A percentile compares a stretch with the other conserved stretches of the same genome.
phyloP scores from a whole-genome alignment of 805 yeast species.

The Clavispora phyllophila region DNA sequence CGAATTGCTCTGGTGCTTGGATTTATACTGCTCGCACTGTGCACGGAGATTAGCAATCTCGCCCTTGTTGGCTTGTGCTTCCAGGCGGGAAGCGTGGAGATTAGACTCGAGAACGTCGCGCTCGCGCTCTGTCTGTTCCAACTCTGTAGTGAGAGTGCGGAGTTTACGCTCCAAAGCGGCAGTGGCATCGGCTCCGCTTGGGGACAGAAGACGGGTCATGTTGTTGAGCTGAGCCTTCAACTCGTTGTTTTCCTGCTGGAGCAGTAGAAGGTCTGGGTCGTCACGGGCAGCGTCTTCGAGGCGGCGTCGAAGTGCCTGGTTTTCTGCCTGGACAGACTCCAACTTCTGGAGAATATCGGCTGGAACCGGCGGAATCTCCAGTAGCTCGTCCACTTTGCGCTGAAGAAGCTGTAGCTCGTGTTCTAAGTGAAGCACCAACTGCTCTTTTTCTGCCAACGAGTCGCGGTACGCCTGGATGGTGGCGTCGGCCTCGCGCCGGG shows the following conservation, averaged over 20 bases:
- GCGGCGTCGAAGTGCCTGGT: slow-evolving; percentile 16
- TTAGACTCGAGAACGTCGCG: slow-evolving; percentile 1
- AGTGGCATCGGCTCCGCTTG: slow-evolving; percentile 7
- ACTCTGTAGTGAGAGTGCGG: neutral
- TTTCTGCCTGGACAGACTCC: slow-evolving; percentile 16
- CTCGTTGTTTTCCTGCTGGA: slow-evolving; percentile 9
- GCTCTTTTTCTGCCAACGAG: neutral
- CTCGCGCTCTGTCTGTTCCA: slow-evolving; percentile 2
- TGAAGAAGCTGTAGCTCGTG: slow-evolving; percentile 3
- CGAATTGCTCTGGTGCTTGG: neutral
- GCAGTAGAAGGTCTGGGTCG: neutral
- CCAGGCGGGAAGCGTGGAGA: neutral
- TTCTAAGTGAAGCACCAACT: neutral
- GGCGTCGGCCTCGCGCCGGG: neutral
- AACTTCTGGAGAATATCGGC: slow-evolving; percentile 13
- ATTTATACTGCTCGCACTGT: slow-evolving; percentile 1
- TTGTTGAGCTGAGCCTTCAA: slow-evolving; percentile 10
- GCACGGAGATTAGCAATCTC: neutral
- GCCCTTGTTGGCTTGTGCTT: neutral
- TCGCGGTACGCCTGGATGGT: neutral
- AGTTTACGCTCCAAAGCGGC: slow-evolving; percentile 4
- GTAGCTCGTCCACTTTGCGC: slow-evolving; percentile 3
- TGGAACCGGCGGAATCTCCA: neutral
- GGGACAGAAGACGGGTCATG: slow-evolving; percentile 4
- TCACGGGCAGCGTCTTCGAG: slow-evolving; percentile 6